Evolutionary conservation across 202 grass and related monocot species (phyloP).

Genomic region (Panicum virgatum): DNA sequence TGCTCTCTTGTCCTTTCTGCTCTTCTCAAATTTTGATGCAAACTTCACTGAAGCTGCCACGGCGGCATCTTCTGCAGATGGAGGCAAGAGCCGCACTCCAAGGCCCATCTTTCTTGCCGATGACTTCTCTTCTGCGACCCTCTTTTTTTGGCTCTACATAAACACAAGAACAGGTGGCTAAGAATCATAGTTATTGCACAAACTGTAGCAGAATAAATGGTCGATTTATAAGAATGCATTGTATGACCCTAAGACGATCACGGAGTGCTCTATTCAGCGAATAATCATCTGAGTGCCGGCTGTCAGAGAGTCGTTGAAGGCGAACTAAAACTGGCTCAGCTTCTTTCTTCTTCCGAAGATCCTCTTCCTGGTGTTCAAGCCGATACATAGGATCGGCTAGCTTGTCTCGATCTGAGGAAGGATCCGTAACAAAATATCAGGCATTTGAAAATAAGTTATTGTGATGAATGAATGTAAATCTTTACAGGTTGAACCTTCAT

Average conservation of each 20-base stretch:
- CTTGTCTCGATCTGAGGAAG: constrained; percentile 81
- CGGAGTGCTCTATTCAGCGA: constrained; percentile 74
- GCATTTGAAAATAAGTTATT: constrained; percentile 28
- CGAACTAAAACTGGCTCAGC: constrained; percentile 79
- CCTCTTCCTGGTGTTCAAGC: constrained; percentile 92
- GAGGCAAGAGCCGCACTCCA: constrained; percentile 77
- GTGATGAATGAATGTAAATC: not conserved
- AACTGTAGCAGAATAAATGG: not conserved
- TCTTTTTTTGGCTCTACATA: constrained; percentile 90
- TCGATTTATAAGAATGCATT: constrained; percentile 30
- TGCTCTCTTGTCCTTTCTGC: constrained; percentile 69
- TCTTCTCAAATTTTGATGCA: constrained; percentile 75
- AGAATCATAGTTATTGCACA: constrained; percentile 21
- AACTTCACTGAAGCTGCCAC: constrained; percentile 68
- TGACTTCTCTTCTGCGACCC: constrained; percentile 67
- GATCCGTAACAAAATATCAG: constrained; percentile 33
- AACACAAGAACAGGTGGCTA: constrained; percentile 37
- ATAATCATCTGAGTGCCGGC: constrained; percentile 76
- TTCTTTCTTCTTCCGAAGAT: constrained; percentile 95
- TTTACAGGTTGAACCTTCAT: constrained; percentile 59
- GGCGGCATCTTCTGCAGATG: constrained; percentile 65
- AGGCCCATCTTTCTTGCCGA: constrained; percentile 73
- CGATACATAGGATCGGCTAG: constrained; percentile 88
- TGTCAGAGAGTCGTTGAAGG: constrained; percentile 82
- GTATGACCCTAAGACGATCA: constrained; percentile 68